These are phyloP conservation scores for Nakazawaea ernobii DNA, from an alignment of 805 yeast genomes.

Conservation along the genomic window DNA sequence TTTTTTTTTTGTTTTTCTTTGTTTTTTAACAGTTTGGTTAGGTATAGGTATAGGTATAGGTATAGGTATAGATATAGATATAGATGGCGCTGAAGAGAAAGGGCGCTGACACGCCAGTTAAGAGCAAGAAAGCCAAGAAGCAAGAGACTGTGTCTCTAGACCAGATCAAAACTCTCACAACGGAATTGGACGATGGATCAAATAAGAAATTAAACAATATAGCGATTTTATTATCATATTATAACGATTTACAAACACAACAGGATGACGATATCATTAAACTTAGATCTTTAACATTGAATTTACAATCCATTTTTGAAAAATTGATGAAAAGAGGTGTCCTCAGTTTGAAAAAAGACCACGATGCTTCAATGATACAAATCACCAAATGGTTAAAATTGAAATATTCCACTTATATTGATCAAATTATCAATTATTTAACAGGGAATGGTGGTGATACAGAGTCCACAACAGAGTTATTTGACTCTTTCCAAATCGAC, in stretches of 20 bases:
- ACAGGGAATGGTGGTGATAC: slow-evolving; percentile 16
- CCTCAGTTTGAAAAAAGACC: slow-evolving; percentile 27
- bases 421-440: slow-evolving; percentile 35
- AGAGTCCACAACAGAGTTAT: slow-evolving; percentile 38
- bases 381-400: slow-evolving; percentile 61
- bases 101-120: slow-evolving; percentile 1
- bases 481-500: slow-evolving; percentile 45
- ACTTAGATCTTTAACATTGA: slow-evolving; percentile 34
- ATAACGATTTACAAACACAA: slow-evolving; percentile 19
- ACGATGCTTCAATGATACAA: slow-evolving; percentile 39
- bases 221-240: slow-evolving; percentile 37
- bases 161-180: slow-evolving; percentile 18
- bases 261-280: slow-evolving; percentile 18
- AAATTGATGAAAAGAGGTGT: slow-evolving; percentile 36
- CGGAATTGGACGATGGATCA: slow-evolving; percentile 32
- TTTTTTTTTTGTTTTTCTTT: no score
- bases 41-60: not conserved
- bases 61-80: not conserved
- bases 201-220: slow-evolving; percentile 52
- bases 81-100: not conserved
- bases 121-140: not conserved
- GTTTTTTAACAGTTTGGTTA: no score
- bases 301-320: slow-evolving; percentile 43
- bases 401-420: slow-evolving; percentile 51
- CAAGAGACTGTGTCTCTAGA: slow-evolving; percentile 14